phyloP scores from a whole-genome alignment of 805 yeast genomes.

The Metschnikowia colocasiae region DNA sequence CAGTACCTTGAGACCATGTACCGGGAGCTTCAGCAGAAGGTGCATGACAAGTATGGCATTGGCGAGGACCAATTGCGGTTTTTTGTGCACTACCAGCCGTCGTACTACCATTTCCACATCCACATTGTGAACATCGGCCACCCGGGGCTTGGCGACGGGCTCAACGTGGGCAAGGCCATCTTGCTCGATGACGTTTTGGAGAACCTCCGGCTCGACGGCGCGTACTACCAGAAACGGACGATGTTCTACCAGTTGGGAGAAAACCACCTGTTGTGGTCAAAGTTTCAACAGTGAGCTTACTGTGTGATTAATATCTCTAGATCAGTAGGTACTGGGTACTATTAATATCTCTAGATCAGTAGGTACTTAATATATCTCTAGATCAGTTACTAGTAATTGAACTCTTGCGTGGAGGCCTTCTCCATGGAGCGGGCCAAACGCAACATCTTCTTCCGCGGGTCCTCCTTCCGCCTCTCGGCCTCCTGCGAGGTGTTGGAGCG shows the following conservation, averaged over 20 bases:
- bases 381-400: constrained; percentile 66
- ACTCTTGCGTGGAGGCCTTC: constrained; percentile 63
- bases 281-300: too few relatives aligned
- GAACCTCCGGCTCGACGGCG: constrained; percentile 51
- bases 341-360: too few relatives aligned
- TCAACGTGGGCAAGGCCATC: constrained; percentile 75
- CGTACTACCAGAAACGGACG: constrained; percentile 56
- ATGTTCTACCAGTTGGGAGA: constrained; percentile 71
- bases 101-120: constrained; percentile 92
- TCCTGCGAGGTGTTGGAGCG: constrained; percentile 25
- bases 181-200: constrained; percentile 80
- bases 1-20: constrained; percentile 52
- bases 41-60: constrained; percentile 40
- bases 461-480: constrained; percentile 51
- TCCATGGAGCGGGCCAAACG: constrained; percentile 70
- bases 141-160: constrained; percentile 64
- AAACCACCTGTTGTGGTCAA: constrained; percentile 62
- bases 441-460: constrained; percentile 69
- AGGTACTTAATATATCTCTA: too few relatives aligned
- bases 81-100: constrained; percentile 91
- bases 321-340: too few relatives aligned
- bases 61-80: constrained; percentile 59
- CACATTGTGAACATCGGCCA: constrained; percentile 78
- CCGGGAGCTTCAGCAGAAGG: constrained; percentile 42
- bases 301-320: too few relatives aligned